Evolutionary conservation across 2,329 filamentous ascomycete genomes (phyloP).

Genomic region (Phialemonium atrogriseum): DNA sequence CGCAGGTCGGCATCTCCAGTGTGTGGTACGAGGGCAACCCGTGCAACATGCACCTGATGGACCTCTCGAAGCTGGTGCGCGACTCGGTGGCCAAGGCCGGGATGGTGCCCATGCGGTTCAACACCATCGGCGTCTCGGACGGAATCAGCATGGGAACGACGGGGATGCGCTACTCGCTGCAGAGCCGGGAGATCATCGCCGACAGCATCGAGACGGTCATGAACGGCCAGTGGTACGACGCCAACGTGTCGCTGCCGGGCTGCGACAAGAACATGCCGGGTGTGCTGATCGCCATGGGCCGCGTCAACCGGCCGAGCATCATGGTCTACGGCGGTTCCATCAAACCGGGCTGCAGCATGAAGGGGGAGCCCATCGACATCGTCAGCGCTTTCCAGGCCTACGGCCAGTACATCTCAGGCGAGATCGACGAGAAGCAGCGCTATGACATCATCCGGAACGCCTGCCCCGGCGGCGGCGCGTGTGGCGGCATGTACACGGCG

Average conservation of each 20-base stretch:
- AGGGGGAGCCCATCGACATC: slow-evolving; percentile 77
- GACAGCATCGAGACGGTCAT: slow-evolving; percentile 99
- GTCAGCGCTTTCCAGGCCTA: slow-evolving; percentile 98
- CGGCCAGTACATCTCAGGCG: slow-evolving; percentile 84
- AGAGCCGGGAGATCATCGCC: slow-evolving; percentile 93
- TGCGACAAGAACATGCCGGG: slow-evolving; percentile 99
- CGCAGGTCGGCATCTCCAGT: slow-evolving; percentile 94
- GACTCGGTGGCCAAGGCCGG: slow-evolving; percentile 59
- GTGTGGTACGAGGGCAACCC: slow-evolving; percentile 98
- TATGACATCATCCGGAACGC: slow-evolving; percentile 93
- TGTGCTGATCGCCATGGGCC: slow-evolving; percentile 86
- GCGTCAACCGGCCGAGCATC: slow-evolving; percentile 85
- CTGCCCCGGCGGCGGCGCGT: slow-evolving; percentile 76
- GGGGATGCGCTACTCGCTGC: slow-evolving; percentile 91
- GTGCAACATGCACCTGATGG: slow-evolving; percentile 97
- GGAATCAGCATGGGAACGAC: slow-evolving; percentile 97
- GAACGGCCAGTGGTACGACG: slow-evolving; percentile 98
- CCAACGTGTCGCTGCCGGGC: slow-evolving; percentile 90
- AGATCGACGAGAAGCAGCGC: slow-evolving; percentile 84
- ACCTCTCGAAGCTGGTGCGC: slow-evolving; percentile 70
- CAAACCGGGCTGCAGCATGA: slow-evolving; percentile 75
- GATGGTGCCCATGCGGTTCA: slow-evolving; percentile 92
- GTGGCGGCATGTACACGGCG: slow-evolving; percentile 78
- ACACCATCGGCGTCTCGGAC: slow-evolving; percentile 96
- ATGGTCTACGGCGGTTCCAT: slow-evolving; percentile 99